Evolutionary conservation across 23 red algal species (phyloP).

Genomic region (Gracilaria vermiculophylla): DNA sequence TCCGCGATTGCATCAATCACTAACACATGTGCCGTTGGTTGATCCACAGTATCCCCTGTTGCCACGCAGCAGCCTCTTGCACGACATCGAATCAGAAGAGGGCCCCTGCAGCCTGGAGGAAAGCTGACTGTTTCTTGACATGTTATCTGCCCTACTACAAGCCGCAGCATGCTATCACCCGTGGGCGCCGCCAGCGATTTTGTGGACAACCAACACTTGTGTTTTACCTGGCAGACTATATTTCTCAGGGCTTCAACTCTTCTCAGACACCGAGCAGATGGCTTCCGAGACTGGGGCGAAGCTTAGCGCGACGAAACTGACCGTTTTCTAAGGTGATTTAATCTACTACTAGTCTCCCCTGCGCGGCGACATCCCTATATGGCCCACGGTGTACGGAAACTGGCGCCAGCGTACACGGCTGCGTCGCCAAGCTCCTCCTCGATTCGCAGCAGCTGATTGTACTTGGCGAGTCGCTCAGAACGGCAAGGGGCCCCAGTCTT

Average conservation of each 20-base stretch:
- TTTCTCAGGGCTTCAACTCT: background rate
- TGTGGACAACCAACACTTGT: background rate
- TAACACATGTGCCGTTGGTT: too few species aligned
- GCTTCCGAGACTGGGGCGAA: background rate
- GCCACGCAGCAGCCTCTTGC: too few species aligned
- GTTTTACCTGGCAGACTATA: background rate
- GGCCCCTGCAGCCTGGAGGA: too few species aligned
- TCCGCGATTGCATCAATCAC: too few species aligned
- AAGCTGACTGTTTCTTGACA: too few species aligned
- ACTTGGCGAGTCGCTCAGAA: slow-evolving; percentile 93
- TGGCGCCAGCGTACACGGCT: slow-evolving; percentile 83
- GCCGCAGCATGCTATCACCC: too few species aligned
- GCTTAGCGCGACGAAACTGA: background rate
- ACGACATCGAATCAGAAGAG: too few species aligned
- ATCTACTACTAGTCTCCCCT: background rate
- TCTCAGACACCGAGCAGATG: background rate
- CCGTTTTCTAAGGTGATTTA: background rate
- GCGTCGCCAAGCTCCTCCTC: slow-evolving; percentile 87
- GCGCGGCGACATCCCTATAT: background rate
- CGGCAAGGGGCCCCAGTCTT: slow-evolving; percentile 94
- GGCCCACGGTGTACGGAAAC: slow-evolving; percentile 90
- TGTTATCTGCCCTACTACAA: too few species aligned
- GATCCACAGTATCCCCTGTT: too few species aligned
- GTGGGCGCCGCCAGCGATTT: too few species aligned
- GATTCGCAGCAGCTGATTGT: slow-evolving; percentile 97